Percentiles rank a stretch among this genome's conserved stretches.
Conservation (phyloP, 192 early-diverging fungal species). For the Coemansia sp. region DNA sequence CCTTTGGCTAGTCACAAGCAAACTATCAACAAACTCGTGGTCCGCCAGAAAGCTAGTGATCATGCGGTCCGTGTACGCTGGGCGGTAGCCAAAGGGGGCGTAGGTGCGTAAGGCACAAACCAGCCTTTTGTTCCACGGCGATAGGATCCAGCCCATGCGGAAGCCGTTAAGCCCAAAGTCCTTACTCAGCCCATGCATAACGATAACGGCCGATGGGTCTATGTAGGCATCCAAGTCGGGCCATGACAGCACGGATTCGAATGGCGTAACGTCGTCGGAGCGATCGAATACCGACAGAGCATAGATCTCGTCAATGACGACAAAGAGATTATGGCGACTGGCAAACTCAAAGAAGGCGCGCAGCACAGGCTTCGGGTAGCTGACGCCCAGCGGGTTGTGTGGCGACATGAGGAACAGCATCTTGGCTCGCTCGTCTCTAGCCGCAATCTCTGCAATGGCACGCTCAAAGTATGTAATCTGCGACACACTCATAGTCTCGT, state of each 20-base stretch:
- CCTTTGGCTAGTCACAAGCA: slow-evolving; percentile 63
- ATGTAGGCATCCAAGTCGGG: slow-evolving; percentile 61
- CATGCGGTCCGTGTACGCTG: slow-evolving; percentile 63
- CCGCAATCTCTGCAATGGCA: slow-evolving; percentile 42
- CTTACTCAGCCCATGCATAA: slow-evolving; percentile 83
- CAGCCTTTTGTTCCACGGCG: slow-evolving; percentile 63
- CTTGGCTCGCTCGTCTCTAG: slow-evolving; percentile 41
- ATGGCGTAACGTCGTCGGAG: slow-evolving; percentile 49
- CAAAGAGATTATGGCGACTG: slow-evolving; percentile 62
- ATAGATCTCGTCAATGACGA: slow-evolving; percentile 84
- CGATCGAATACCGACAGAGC: slow-evolving; percentile 65
- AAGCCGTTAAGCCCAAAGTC: slow-evolving; percentile 83
- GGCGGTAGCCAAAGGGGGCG: slow-evolving; percentile 66
- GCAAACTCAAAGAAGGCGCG: slow-evolving; percentile 66
- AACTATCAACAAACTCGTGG: slow-evolving; percentile 59
- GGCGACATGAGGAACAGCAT: slow-evolving; percentile 74
- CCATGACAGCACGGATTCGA: slow-evolving; percentile 67
- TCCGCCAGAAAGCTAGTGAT: slow-evolving; percentile 62
- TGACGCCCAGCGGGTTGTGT: slow-evolving; percentile 69
- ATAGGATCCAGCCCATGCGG: slow-evolving; percentile 67
- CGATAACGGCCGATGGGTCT: slow-evolving; percentile 65
- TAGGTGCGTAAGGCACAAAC: slow-evolving; percentile 25
- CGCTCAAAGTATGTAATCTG: slow-evolving; percentile 59
- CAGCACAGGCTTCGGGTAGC: slow-evolving; percentile 59
- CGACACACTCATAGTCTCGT: slow-evolving; percentile 46